Evolutionary conservation across 176 grass and related monocot species (phyloP).

Genomic region (Aechmea fasciata): DNA sequence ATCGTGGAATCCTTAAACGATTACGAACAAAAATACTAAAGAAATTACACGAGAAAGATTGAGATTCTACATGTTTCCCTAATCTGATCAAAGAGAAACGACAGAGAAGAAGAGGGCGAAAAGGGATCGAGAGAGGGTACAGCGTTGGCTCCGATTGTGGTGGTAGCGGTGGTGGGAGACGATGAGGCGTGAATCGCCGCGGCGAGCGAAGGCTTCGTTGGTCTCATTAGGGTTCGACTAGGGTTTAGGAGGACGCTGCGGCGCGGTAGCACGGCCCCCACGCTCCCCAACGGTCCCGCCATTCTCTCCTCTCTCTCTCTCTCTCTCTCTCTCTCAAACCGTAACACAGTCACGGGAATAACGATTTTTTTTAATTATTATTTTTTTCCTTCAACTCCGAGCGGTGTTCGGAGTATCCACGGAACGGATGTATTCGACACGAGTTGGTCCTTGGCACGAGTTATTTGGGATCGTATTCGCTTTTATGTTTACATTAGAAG

Average conservation of each 20-base stretch:
- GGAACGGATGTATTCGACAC: background rate
- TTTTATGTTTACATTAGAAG: too few relatives aligned
- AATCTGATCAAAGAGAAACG: background rate
- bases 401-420: constrained; percentile 8
- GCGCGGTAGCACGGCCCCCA: constrained; percentile 1
- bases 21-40: too few relatives aligned
- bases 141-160: background rate
- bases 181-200: background rate
- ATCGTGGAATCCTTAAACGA: too few relatives aligned
- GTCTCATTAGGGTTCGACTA: background rate
- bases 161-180: background rate
- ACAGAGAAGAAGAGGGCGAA: background rate
- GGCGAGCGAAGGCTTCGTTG: background rate
- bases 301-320: constrained; percentile 13
- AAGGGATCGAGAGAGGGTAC: background rate
- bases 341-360: background rate
- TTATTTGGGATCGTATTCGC: too few relatives aligned
- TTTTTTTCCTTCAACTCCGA: background rate
- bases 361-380: background rate
- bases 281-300: constrained; percentile 16
- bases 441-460: background rate
- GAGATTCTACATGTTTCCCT: too few relatives aligned
- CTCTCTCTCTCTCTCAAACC: background rate
- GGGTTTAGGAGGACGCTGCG: background rate
- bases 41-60: too few relatives aligned